phyloP scores from a whole-genome alignment of 768 basidiomycete species.

The Podaxis mareebaensis region DNA sequence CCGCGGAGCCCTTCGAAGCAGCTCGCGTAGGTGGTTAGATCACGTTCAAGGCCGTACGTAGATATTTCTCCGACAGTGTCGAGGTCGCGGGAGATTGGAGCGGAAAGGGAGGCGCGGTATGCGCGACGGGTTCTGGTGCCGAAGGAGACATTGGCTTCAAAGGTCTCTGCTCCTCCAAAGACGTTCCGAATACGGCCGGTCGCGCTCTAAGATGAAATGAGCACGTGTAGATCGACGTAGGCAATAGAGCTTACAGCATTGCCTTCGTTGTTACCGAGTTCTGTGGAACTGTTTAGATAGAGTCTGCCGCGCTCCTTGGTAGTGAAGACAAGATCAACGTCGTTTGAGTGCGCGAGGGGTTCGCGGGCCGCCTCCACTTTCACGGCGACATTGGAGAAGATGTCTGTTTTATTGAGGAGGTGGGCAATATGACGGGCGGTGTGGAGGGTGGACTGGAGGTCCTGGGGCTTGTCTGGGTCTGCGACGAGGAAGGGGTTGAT shows the following conservation, averaged over 20 bases:
- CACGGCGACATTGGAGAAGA: constrained; percentile 71
- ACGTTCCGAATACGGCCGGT: constrained; percentile 84
- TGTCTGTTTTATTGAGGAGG: constrained; percentile 69
- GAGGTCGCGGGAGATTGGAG: constrained; percentile 64
- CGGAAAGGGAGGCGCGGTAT: constrained; percentile 67
- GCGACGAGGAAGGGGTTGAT: constrained; percentile 58
- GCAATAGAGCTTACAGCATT: constrained; percentile 66
- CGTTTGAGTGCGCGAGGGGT: constrained; percentile 51
- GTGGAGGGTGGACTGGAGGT: constrained; percentile 45
- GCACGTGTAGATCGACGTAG: constrained; percentile 3
- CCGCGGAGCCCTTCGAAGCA: constrained; percentile 67
- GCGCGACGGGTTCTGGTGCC: constrained; percentile 88
- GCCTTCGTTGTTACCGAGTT: constrained; percentile 92
- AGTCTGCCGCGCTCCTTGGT: constrained; percentile 76
- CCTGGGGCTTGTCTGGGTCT: constrained; percentile 18
- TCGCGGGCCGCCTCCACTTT: constrained; percentile 59
- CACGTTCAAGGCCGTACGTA: constrained; percentile 74
- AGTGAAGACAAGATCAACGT: constrained; percentile 81
- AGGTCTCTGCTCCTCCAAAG: constrained; percentile 87
- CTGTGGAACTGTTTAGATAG: constrained; percentile 81
- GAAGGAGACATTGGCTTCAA: constrained; percentile 79
- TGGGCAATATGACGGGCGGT: constrained; percentile 68
- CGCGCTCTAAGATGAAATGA: constrained; percentile 46
- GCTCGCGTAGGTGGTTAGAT: constrained; percentile 78
- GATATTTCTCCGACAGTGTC: constrained; percentile 69